phyloP scores from a whole-genome alignment of 192 early-diverging fungal genomes.

The Podila minutissima region DNA sequence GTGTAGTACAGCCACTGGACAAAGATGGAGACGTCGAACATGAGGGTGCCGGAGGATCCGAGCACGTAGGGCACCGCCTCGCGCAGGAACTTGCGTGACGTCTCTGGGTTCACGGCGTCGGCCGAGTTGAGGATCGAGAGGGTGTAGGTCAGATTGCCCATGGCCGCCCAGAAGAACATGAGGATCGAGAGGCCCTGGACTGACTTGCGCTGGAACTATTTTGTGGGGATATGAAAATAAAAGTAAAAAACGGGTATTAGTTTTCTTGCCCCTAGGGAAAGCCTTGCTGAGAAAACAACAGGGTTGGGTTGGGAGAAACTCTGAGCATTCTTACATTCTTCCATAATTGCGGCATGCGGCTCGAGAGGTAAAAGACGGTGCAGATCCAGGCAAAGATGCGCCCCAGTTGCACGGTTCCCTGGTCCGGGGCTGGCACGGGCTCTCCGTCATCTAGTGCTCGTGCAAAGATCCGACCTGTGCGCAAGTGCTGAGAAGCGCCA shows the following conservation, averaged over 20 bases:
- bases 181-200: constrained; percentile 76
- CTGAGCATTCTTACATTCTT: constrained; percentile 62
- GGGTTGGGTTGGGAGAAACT: not conserved
- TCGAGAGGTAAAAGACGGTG: constrained; percentile 70
- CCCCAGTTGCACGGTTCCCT: constrained; percentile 52
- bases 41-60: constrained; percentile 74
- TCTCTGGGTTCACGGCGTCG: constrained; percentile 28
- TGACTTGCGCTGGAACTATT: constrained; percentile 60
- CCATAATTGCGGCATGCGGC: constrained; percentile 80
- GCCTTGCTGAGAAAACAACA: too few relatives aligned
- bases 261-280: not conserved
- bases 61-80: constrained; percentile 66
- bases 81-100: constrained; percentile 18
- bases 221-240: not conserved
- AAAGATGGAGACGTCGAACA: constrained; percentile 78
- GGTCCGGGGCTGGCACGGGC: constrained; percentile 1
- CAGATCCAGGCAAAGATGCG: constrained; percentile 76
- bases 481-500: not conserved
- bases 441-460: not conserved
- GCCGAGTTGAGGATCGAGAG: constrained; percentile 54
- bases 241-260: not conserved
- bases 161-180: constrained; percentile 79
- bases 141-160: constrained; percentile 76
- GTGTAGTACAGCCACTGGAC: constrained; percentile 57
- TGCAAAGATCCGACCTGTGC: constrained; percentile 17